Evolutionary conservation across 345 rosid genomes (phyloP).

Genomic region (Conringia planisiliqua): DNA sequence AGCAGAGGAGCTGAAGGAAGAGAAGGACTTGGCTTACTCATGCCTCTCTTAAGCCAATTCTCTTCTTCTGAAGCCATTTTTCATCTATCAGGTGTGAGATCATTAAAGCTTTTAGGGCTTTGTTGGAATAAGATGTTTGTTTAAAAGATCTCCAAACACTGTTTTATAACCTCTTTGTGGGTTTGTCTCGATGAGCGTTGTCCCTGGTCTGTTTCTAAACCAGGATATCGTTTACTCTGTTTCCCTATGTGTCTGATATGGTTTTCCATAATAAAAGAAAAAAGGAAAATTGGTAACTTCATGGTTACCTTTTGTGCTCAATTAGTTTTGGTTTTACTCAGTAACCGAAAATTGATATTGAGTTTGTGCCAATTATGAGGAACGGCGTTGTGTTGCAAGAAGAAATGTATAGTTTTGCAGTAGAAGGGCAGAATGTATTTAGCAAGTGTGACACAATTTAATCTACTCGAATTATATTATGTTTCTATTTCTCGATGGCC

Average conservation of each 20-base stretch:
- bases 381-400: neutral
- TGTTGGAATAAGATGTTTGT: constrained; percentile 25
- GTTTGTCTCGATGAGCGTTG: neutral
- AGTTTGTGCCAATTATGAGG: neutral
- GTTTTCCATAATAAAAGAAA: neutral
- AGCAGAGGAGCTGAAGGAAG: constrained; percentile 84
- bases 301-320: neutral
- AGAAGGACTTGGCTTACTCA: constrained; percentile 94
- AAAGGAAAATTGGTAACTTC: neutral
- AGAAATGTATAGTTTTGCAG: neutral
- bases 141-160: constrained; percentile 18
- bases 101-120: constrained; percentile 12
- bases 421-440: neutral
- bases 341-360: neutral
- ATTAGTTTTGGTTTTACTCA: neutral
- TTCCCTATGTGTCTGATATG: neutral
- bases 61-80: neutral
- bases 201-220: constrained; percentile 17
- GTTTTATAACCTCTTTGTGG: neutral
- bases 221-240: constrained; percentile 5
- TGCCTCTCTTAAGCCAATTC: constrained; percentile 58
- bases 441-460: neutral
- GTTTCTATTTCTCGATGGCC: neutral
- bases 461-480: neutral
- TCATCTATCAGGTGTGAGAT: constrained; percentile 3